phyloP scores from a whole-genome alignment of 257 asterid genomes.

The Capsicum pubescens region DNA sequence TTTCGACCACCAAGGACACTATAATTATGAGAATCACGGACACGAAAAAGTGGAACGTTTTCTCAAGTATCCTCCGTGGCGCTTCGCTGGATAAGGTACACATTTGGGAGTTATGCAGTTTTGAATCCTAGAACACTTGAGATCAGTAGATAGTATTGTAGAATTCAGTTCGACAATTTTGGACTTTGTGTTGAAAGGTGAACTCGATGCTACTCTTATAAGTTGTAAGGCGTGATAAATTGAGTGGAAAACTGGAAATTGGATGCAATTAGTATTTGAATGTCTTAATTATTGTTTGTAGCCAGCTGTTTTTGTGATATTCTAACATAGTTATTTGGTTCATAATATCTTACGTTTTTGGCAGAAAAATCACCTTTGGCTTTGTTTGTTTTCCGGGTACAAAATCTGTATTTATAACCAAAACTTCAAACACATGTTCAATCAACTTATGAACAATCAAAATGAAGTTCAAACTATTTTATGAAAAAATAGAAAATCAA shows the following conservation, averaged over 20 bases:
- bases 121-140: background rate
- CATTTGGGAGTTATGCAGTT: background rate
- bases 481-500: too few relatives aligned
- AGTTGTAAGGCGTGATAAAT: background rate
- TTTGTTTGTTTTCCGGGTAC: too few relatives aligned
- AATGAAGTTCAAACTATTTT: too few relatives aligned
- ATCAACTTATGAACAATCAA: too few relatives aligned
- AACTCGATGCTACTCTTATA: background rate
- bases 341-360: background rate
- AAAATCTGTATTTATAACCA: too few relatives aligned
- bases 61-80: background rate
- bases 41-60: background rate
- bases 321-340: background rate
- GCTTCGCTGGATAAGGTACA: constrained; percentile 5
- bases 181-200: background rate
- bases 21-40: background rate
- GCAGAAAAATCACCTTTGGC: too few relatives aligned
- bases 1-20: background rate
- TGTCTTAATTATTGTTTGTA: background rate
- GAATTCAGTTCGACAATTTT: background rate
- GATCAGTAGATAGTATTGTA: background rate
- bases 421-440: too few relatives aligned
- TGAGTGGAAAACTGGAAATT: background rate
- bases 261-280: background rate
- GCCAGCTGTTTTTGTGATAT: background rate